These are phyloP conservation scores for Yamadazyma atmosphaerica DNA, from an alignment of 1,139 yeast genomes.

Conservation along the genomic window DNA sequence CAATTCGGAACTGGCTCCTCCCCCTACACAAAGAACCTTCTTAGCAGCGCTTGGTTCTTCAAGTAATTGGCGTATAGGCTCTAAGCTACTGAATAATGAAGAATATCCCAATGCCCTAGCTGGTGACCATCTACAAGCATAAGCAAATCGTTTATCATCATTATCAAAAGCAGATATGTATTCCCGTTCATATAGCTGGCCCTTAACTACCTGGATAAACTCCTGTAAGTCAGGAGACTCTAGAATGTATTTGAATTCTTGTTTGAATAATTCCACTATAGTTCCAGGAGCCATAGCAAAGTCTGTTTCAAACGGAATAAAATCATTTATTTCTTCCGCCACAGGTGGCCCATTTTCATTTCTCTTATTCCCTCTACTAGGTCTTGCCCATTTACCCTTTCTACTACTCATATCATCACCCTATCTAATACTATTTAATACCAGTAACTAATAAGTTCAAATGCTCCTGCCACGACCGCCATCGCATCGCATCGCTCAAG, in stretches of 20 bases:
- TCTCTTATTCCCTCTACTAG: not conserved
- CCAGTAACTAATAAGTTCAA: too few relatives aligned
- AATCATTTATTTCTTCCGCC: slow-evolving; percentile 19
- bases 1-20: slow-evolving; percentile 87
- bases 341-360: not conserved
- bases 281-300: slow-evolving; percentile 34
- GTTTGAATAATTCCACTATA: slow-evolving; percentile 50
- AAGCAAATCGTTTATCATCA: slow-evolving; percentile 68
- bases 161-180: slow-evolving; percentile 67
- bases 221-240: slow-evolving; percentile 42
- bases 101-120: slow-evolving; percentile 75
- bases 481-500: not conserved
- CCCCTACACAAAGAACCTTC: slow-evolving; percentile 69
- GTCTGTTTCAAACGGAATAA: slow-evolving; percentile 33
- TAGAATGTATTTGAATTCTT: slow-evolving; percentile 46
- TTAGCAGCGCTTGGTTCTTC: slow-evolving; percentile 27
- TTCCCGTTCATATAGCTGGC: slow-evolving; percentile 66
- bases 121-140: slow-evolving; percentile 85
- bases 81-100: slow-evolving; percentile 57
- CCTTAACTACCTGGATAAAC: slow-evolving; percentile 68
- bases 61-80: slow-evolving; percentile 40
- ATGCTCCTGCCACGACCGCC: too few relatives aligned
- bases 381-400: slow-evolving; percentile 2
- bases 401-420: not conserved
- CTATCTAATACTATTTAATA: too few relatives aligned